phyloP scores from a whole-genome alignment of 2,329 filamentous ascomycete genomes.

The Pseudopithomyces chartarum region DNA sequence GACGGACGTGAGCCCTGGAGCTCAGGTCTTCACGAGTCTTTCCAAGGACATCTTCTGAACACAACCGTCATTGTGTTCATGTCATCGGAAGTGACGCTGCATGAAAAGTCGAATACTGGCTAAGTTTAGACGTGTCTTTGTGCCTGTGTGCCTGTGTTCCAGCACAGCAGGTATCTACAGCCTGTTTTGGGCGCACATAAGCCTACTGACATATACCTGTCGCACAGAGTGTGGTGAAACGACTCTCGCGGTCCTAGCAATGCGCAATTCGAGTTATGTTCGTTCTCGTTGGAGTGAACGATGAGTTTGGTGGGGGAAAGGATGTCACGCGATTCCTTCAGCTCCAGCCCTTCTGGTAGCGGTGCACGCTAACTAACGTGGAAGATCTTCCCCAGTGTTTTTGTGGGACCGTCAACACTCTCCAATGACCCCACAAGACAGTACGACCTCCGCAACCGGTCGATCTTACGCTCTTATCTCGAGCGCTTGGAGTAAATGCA shows the following conservation, averaged over 20 bases:
- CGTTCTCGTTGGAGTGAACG: neutral
- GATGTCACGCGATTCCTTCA: neutral
- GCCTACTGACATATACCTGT: neutral
- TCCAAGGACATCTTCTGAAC: neutral
- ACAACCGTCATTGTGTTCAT: neutral
- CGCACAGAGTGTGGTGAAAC: neutral
- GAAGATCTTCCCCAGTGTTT: neutral
- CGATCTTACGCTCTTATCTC: slow-evolving; percentile 2
- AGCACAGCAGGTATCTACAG: neutral
- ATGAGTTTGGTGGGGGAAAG: neutral
- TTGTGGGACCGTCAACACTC: neutral
- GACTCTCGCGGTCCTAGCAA: neutral
- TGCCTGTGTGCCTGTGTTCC: neutral
- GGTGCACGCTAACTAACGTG: neutral
- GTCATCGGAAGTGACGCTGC: neutral
- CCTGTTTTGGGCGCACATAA: neutral
- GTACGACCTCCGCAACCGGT: neutral
- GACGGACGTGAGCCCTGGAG: too few species aligned
- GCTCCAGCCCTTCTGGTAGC: neutral
- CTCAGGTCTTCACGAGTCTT: neutral
- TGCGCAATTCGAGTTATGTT: neutral
- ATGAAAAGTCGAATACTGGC: neutral
- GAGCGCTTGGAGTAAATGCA: neutral
- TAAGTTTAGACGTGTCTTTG: neutral
- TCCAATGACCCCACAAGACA: neutral